phyloP scores from a whole-genome alignment of 352 stramenopile species.

The Phytophthora boehmeriae region DNA sequence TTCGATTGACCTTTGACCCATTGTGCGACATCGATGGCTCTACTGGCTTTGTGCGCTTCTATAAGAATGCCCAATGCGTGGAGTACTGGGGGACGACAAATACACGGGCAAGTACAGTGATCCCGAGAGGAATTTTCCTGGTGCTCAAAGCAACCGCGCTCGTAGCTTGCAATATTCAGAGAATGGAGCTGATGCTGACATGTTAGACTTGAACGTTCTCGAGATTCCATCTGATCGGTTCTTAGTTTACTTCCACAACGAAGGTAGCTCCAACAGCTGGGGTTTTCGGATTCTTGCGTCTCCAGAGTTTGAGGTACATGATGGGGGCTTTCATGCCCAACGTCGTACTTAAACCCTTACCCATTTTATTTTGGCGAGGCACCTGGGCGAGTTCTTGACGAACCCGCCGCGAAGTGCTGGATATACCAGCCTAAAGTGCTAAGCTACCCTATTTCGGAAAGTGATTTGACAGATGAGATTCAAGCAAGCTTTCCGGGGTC shows the following conservation, averaged over 20 bases:
- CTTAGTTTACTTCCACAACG: constrained; percentile 78
- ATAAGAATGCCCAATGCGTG: constrained; percentile 70
- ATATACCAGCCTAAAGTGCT: constrained; percentile 63
- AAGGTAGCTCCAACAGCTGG: constrained; percentile 58
- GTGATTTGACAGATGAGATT: constrained; percentile 56
- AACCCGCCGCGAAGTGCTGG: constrained; percentile 62
- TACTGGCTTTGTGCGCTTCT: constrained; percentile 70
- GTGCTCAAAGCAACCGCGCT: constrained; percentile 60
- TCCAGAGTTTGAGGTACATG: constrained; percentile 40
- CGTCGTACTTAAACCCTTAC: constrained; percentile 53
- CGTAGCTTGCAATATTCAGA: constrained; percentile 32
- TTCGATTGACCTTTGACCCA: constrained; percentile 79
- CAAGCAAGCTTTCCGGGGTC: constrained; percentile 49
- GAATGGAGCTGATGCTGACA: constrained; percentile 2
- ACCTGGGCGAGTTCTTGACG: constrained; percentile 51
- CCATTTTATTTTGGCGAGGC: constrained; percentile 78
- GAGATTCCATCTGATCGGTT: constrained; percentile 75
- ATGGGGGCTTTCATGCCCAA: constrained; percentile 7
- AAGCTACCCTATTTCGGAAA: constrained; percentile 51
- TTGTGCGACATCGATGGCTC: constrained; percentile 69
- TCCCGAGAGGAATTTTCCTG: constrained; percentile 76
- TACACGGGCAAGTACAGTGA: constrained; percentile 80
- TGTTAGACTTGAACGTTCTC: constrained; percentile 32
- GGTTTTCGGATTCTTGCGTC: constrained; percentile 69
- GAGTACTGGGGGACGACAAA: constrained; percentile 75